Base-by-base conservation (phyloP, 257 asterid genomes). In the Solanum paucissectum region DNA sequence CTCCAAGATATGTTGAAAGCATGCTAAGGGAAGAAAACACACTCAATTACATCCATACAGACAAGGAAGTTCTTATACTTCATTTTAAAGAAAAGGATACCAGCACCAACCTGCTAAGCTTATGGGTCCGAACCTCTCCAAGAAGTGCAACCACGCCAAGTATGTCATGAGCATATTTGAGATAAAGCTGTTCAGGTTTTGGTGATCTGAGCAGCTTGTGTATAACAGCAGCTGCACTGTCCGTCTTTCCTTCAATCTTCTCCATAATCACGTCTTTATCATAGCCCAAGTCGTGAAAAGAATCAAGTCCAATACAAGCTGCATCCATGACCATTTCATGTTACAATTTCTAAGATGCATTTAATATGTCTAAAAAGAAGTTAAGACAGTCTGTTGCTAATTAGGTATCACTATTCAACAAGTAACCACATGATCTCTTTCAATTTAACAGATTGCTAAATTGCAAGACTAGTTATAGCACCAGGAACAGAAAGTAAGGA, bases 131-230 rank as follows among this genome's bases (percentile, higher is more conserved):
- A 60, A 91, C 93, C 58, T 91, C 88, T 90, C 95, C 98, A 34
- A 95, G 92, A 85, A 91, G 92, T 29, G 98, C 97, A 87, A 93
- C 96, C 10, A 92, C 92, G 16, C 98, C 98, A 13, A 94, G 88
- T 81, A 94, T 55, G 75, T 90, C 89, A 18, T 64, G 76, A 8
- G 86, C 34, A 49, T 88, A 72, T 86, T 44, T 88, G 23, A 20
- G 34, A 6, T 46, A 87, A 14, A 38, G 85, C 64, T 81, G 88
- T 44, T 87, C 88, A 11, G 34, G 33, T 18, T 87, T 34, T 23
- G 81, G 14, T 77, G 90, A 87, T 76, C 87, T 87, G 13, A 60
- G 88, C 29, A 88, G 36, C 87, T 77, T 91, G 89, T 95, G 90
- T 74, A 92, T 44, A 87, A 90, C 87, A 88, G 94, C 90, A 18